Base-by-base conservation (phyloP, 2,329 filamentous ascomycete genomes). In the Calonectria montana region DNA sequence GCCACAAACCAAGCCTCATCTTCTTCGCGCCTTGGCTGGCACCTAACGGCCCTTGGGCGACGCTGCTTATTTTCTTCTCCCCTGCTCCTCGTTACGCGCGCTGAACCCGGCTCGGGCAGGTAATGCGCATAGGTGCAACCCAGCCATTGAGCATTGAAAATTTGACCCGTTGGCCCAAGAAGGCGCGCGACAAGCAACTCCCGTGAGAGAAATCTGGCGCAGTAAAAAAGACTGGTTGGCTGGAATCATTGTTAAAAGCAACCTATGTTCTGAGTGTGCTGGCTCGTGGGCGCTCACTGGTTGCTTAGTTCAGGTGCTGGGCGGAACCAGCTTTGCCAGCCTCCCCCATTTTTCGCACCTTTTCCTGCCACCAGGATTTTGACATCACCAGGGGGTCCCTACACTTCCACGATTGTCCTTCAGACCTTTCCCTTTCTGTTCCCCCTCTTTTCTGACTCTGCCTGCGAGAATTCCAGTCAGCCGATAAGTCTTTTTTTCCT, bases 331-430 rank as follows among this genome's bases (percentile, higher is more conserved):
- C 73, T 70, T 71, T 71, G 66, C 75, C 74, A 74, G 76, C 77
- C 78, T 74, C 73, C 69, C 72, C 59, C 61, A 69, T 72, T 73
- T 74, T 75, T 61, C 70, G 41, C 72, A 65, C 27, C 72, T 71
- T 73, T 76, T 70, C 67, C 75, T 77, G 79, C 80, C 80, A 81
- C 80, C 80, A 79, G 57, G 70, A 76, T 81, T 81, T 81, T 75
- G 79, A 77, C 79, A 78, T 78, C 75, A 80, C 79, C 77, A 75
- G 78, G 74, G 74, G 71, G 70, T 63, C 74, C 74, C 69, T 66
- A 65, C 76, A 72, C 71, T 73, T 74, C 57, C 53, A 31, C 43
- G 41, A 50, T 61, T 65, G 50, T 59, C 59, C 25, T 47, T n/a
- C n/a, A 62, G 68, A 45, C 68, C 16, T 70, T 66, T 59, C 57